Percentiles rank a stretch among this genome's conserved stretches.
Evolutionary conservation across 768 basidiomycete genomes (phyloP).

Genomic region (Porpolomopsis calyptriformis): DNA sequence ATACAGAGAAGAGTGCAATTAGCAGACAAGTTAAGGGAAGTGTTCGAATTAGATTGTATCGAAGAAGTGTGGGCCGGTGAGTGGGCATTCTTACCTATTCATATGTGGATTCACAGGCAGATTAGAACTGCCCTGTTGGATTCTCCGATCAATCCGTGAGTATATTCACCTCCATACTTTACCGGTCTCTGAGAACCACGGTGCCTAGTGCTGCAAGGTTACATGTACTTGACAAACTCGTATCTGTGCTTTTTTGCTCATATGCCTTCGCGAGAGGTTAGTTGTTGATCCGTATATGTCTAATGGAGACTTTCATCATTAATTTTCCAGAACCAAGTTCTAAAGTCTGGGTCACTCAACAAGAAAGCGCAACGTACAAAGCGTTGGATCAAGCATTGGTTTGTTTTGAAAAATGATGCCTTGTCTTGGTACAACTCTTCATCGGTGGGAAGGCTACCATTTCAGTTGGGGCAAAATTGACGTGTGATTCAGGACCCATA

Average conservation of each 20-base stretch:
- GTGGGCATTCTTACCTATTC: slow-evolving; percentile 14
- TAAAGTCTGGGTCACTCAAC: slow-evolving; percentile 84
- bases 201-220: slow-evolving; percentile 78
- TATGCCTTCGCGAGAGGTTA: slow-evolving; percentile 81
- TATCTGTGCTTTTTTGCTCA: slow-evolving; percentile 96
- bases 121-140: slow-evolving; percentile 87
- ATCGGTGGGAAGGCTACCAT: slow-evolving; percentile 44
- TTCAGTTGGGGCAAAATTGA: not conserved
- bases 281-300: slow-evolving; percentile 13
- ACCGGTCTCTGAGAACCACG: slow-evolving; percentile 3
- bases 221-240: slow-evolving; percentile 90
- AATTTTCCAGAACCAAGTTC: slow-evolving; percentile 62
- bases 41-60: slow-evolving; percentile 74
- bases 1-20: slow-evolving; percentile 57
- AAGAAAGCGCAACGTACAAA: slow-evolving; percentile 86
- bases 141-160: slow-evolving; percentile 81
- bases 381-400: slow-evolving; percentile 93
- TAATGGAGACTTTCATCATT: not conserved
- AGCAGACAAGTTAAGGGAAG: slow-evolving; percentile 80
- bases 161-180: slow-evolving; percentile 13
- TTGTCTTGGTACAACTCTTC: slow-evolving; percentile 96
- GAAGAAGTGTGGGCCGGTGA: slow-evolving; percentile 77
- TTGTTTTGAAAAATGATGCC: slow-evolving; percentile 89
- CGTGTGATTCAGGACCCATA: slow-evolving; percentile 70
- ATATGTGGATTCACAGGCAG: slow-evolving; percentile 7